A percentile compares a stretch with the other conserved stretches of the same genome.
Conservation (phyloP, 1,284 basidiomycete species). For the Erythrobasidium hasegawianum region DNA sequence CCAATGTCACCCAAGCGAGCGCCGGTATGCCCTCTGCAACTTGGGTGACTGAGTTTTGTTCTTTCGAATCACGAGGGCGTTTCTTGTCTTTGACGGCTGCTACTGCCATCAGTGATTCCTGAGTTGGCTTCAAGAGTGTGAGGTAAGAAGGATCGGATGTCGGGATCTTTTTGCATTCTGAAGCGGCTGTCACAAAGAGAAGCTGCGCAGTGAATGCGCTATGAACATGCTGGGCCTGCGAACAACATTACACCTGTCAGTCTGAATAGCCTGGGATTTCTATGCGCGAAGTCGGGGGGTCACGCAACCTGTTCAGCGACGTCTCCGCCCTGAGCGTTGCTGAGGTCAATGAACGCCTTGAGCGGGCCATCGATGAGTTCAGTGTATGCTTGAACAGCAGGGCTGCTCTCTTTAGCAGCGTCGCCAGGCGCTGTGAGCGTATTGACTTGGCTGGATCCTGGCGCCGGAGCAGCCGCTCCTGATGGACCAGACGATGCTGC, state of each 20-base stretch:
- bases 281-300: not conserved
- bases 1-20: slow-evolving; percentile 90
- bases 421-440: slow-evolving; percentile 50
- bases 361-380: slow-evolving; percentile 68
- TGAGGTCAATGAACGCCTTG: slow-evolving; percentile 67
- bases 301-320: slow-evolving; percentile 67
- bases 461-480: slow-evolving; percentile 49
- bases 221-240: slow-evolving; percentile 65
- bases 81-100: slow-evolving; percentile 76
- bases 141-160: slow-evolving; percentile 57
- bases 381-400: slow-evolving; percentile 69
- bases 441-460: slow-evolving; percentile 50
- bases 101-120: slow-evolving; percentile 69
- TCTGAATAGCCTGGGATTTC: not conserved
- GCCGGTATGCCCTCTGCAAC: slow-evolving; percentile 76
- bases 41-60: slow-evolving; percentile 72
- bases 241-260: no score
- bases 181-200: slow-evolving; percentile 64
- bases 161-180: slow-evolving; percentile 64
- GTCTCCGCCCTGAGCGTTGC: slow-evolving; percentile 67
- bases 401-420: slow-evolving; percentile 35
- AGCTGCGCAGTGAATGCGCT: slow-evolving; percentile 68
- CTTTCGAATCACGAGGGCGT: slow-evolving; percentile 59
- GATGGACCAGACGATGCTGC: slow-evolving; percentile 50
- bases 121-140: slow-evolving; percentile 67